Percentiles rank a stretch among this genome's conserved stretches.
These are phyloP conservation scores for Papiliotrema terrestris DNA, from an alignment of 1,284 basidiomycete species.

Conservation along the genomic window DNA sequence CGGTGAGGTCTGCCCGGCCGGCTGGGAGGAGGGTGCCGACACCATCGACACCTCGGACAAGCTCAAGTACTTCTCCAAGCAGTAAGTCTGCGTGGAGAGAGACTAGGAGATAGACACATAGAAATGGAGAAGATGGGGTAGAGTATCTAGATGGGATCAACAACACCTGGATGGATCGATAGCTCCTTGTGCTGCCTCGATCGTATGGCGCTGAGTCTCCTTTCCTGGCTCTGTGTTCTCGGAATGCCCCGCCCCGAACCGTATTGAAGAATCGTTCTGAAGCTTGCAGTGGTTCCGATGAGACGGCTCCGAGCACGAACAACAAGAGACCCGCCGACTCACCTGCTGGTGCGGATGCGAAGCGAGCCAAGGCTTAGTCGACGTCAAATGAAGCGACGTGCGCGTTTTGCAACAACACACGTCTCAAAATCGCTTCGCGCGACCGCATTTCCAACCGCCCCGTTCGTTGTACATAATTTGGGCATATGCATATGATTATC, in stretches of 20 bases:
- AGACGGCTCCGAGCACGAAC: background rate
- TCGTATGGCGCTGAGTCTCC: background rate
- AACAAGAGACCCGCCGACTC: background rate
- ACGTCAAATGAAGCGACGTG: background rate
- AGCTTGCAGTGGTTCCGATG: background rate
- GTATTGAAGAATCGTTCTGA: background rate
- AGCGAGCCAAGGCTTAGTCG: background rate
- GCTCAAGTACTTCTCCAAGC: slow-evolving; percentile 66
- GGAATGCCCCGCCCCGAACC: background rate
- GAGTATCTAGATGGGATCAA: background rate
- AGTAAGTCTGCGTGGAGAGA: slow-evolving; percentile 31
- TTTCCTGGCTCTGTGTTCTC: background rate
- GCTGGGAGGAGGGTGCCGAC: slow-evolving; percentile 59
- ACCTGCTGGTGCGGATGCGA: background rate
- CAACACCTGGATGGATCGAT: background rate
- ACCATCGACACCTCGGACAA: slow-evolving; percentile 53
- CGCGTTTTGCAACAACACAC: background rate
- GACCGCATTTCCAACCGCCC: background rate
- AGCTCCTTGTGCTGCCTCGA: background rate
- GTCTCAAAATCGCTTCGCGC: background rate
- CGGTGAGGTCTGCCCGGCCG: slow-evolving; percentile 85
- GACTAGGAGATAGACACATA: background rate
- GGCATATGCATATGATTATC: background rate
- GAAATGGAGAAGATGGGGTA: background rate
- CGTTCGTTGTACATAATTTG: background rate